phyloP scores from a whole-genome alignment of 139 green algal genomes.

The Edaphochlamys debaryana region DNA sequence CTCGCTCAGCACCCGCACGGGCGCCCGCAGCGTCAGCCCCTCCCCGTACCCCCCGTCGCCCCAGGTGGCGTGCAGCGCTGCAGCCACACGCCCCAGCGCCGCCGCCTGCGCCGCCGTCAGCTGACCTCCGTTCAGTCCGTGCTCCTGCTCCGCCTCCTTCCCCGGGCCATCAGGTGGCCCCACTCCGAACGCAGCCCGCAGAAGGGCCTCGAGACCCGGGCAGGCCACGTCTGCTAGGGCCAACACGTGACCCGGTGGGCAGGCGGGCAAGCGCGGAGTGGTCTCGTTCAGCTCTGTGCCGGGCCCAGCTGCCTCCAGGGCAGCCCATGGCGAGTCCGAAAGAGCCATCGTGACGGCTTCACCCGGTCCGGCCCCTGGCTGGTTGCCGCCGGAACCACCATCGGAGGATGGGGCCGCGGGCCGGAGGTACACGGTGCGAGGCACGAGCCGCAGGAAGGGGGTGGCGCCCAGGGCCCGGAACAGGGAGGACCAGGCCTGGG shows the following conservation, averaged over 20 bases:
- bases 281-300: no score
- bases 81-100: background rate
- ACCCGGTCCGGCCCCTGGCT: no score
- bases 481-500: conserved; percentile 1
- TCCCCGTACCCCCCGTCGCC: background rate
- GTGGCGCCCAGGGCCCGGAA: background rate
- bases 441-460: background rate
- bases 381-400: no score
- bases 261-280: no score
- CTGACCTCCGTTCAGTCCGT: no score
- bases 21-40: background rate
- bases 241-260: background rate
- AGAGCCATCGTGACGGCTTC: no score
- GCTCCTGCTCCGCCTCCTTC: no score
- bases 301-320: no score
- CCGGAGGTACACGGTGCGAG: background rate
- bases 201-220: background rate
- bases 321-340: no score
- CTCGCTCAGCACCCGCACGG: background rate
- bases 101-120: background rate
- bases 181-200: no score
- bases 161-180: no score
- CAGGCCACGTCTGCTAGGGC: background rate
- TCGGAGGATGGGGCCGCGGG: no score
- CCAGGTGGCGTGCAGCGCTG: background rate